Evolutionary conservation across 75 land plant species (phyloP).

Genomic region (Cryptomeria japonica): DNA sequence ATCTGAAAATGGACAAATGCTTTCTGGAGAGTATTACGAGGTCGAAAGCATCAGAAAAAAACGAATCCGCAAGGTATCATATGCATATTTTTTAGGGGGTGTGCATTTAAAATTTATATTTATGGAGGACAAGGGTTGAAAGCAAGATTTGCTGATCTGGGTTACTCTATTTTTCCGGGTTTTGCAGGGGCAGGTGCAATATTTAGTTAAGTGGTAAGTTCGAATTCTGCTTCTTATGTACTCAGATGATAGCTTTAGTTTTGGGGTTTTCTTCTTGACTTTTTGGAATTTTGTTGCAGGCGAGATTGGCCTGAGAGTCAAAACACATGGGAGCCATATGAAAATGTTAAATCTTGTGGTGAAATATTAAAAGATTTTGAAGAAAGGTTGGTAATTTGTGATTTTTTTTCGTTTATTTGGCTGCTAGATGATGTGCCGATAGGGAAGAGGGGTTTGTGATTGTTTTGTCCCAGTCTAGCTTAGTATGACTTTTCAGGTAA

Average conservation of each 20-base stretch:
- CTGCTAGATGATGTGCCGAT: neutral
- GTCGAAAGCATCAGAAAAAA: slow-evolving; percentile 63
- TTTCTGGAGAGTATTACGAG: slow-evolving; percentile 50
- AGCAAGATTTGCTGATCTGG: neutral
- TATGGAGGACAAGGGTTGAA: slow-evolving; percentile 1
- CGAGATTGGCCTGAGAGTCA: slow-evolving; percentile 91
- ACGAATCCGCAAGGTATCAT: slow-evolving; percentile 53
- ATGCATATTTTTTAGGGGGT: neutral
- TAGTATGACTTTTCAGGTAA: neutral
- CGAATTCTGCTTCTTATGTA: neutral
- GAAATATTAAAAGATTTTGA: slow-evolving; percentile 89
- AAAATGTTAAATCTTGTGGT: slow-evolving; percentile 59
- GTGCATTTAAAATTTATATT: neutral
- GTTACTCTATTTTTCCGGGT: neutral
- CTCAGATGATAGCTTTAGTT: neutral
- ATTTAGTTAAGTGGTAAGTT: slow-evolving; percentile 89
- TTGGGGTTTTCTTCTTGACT: neutral
- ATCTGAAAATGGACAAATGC: slow-evolving; percentile 18
- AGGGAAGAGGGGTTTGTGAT: neutral
- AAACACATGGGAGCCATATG: slow-evolving; percentile 95
- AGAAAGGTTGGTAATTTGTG: slow-evolving; percentile 45
- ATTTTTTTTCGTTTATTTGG: neutral
- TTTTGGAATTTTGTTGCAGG: slow-evolving; percentile 33
- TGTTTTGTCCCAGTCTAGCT: neutral
- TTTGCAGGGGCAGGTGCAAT: slow-evolving; percentile 72